Base-by-base conservation (phyloP, 1,139 yeast species). In the Meyerozyma guilliermondii region DNA sequence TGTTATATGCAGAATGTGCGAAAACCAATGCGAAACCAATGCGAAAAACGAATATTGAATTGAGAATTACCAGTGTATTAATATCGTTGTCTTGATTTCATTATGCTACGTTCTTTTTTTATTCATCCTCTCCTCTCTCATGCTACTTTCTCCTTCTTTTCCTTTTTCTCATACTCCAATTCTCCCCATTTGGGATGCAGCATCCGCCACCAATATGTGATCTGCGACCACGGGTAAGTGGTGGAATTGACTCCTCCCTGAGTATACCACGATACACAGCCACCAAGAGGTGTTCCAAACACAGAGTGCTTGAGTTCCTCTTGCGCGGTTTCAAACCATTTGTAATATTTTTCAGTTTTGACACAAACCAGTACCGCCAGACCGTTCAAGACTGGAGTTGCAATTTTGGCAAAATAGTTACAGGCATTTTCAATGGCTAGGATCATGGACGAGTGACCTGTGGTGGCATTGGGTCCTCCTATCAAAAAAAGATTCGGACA, bases 361-460 rank as follows among this genome's bases (percentile, higher is more conserved):
- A 71, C 74, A 16, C 46, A 49, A 11, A 71, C 57, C 1, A 68
- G 55, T 42, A 58, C 58, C 43, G 52, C 52, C 6, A 55, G 53
- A 2, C 71, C 73, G 24, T 59, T 50, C 35, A 71, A 45, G 20
- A 71, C 54, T 33, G 60, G 60, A 13, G 51, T 48, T 3, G 65
- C 59, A 14, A 66, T 55, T 33, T 54, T 56, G 2, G 47, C 37
- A 37, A 60, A 56, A 45, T 55, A 68, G 7, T 49, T 52, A 42
- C 65, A 57, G 5, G 62, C 63, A 50, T 68, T 68, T 50, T 71
- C 76, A 45, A 68, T 62, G 18, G 74, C 72, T 50, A 66, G 55
- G 5, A 70, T 68, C 41, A 68, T 74, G 1, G 75, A 68, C 0
- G 72, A 59, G 47, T 71, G 76, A 5, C 76, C 76, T 11, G 75